Conservation (phyloP, 768 basidiomycete genomes). For the Nevesoporus exiguus region DNA sequence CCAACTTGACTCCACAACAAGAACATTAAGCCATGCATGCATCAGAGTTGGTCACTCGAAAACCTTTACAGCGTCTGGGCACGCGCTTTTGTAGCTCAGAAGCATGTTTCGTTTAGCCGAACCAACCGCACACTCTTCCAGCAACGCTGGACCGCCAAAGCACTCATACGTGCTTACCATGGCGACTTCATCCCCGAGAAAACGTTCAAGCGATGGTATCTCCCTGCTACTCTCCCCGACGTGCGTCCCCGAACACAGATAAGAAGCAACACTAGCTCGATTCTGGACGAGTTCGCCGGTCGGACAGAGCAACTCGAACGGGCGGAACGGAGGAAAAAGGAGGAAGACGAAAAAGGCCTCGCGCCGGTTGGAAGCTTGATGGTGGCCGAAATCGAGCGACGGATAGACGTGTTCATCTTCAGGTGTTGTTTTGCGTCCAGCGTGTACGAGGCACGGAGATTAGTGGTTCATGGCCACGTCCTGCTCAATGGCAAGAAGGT, state of each 20-base stretch:
- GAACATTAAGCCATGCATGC: not conserved
- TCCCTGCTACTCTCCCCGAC: constrained; percentile 83
- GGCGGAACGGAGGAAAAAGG: constrained; percentile 45
- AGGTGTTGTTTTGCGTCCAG: constrained; percentile 83
- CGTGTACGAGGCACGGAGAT: constrained; percentile 82
- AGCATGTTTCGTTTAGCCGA: constrained; percentile 52
- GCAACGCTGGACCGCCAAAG: constrained; percentile 87
- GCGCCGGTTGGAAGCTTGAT: constrained; percentile 95
- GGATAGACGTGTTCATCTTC: constrained; percentile 92
- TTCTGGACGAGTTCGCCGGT: constrained; percentile 56
- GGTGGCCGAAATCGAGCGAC: constrained; percentile 90
- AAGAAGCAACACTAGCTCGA: constrained; percentile 35
- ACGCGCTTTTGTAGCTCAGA: constrained; percentile 54
- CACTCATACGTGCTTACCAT: constrained; percentile 88
- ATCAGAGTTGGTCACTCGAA: constrained; percentile 81
- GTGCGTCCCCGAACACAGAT: constrained; percentile 59
- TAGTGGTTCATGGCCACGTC: constrained; percentile 87
- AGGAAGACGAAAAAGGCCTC: constrained; percentile 58
- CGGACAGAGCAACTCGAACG: constrained; percentile 43
- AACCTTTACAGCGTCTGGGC: constrained; percentile 90
- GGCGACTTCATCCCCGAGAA: constrained; percentile 92
- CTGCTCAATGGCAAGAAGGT: constrained; percentile 89
- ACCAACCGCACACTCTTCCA: constrained; percentile 73
- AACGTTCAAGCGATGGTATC: constrained; percentile 92
- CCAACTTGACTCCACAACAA: not conserved